Conservation (phyloP, 306 rosid genomes). For the Hippophae gyantsensis region DNA sequence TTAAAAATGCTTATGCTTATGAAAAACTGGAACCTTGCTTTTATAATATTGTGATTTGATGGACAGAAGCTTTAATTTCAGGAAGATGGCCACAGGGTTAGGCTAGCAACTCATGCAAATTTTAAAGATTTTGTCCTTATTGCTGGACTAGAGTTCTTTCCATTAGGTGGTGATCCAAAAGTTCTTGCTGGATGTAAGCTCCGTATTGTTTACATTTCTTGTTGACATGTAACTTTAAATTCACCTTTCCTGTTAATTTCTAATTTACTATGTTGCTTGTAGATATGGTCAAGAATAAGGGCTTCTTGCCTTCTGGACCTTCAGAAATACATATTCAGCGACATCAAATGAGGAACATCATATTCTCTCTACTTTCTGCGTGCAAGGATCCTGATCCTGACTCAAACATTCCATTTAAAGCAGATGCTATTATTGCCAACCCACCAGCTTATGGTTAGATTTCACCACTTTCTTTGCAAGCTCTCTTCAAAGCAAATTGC, state of each 20-base stretch:
- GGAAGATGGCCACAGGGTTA: conserved; percentile 83
- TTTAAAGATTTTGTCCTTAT: conserved; percentile 78
- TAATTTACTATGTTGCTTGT: conserved; percentile 20
- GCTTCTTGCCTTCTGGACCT: conserved; percentile 91
- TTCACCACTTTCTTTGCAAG: conserved; percentile 2
- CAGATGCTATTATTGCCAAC: conserved; percentile 85
- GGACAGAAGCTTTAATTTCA: conserved; percentile 35
- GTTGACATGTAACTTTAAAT: background rate
- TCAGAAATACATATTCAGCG: conserved; percentile 83
- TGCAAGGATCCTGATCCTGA: conserved; percentile 64
- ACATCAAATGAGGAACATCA: conserved; percentile 59
- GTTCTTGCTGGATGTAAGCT: conserved; percentile 95
- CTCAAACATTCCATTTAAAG: conserved; percentile 45
- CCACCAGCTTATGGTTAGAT: conserved; percentile 94
- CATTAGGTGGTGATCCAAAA: conserved; percentile 96
- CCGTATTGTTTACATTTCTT: background rate
- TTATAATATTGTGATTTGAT: conserved; percentile 14
- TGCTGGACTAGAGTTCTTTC: conserved; percentile 86
- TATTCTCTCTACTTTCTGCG: conserved; percentile 71
- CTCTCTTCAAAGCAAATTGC: background rate
- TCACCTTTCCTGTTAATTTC: background rate
- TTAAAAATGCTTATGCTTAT: background rate
- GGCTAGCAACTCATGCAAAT: conserved; percentile 89
- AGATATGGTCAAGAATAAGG: conserved; percentile 99
- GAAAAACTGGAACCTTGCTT: conserved; percentile 4